Conservation (phyloP, 2,329 filamentous ascomycete species). For the Aspergillus neoniger region DNA sequence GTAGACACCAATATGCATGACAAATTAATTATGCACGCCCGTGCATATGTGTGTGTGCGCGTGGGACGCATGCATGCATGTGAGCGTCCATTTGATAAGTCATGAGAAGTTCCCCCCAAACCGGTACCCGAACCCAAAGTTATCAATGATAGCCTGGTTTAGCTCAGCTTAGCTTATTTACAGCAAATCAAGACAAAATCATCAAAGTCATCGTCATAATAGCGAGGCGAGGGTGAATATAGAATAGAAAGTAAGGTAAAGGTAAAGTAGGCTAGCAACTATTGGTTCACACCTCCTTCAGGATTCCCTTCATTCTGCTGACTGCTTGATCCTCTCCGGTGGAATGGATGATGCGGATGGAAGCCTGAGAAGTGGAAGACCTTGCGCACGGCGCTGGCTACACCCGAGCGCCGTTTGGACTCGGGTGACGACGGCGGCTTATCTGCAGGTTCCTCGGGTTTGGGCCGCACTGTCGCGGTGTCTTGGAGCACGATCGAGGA, state of each 20-base stretch:
- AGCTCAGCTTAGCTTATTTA: too few relatives aligned
- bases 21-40: too few relatives aligned
- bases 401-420: constrained; percentile 34
- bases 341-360: constrained; percentile 38
- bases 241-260: too few relatives aligned
- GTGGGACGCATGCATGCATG: too few relatives aligned
- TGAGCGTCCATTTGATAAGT: too few relatives aligned
- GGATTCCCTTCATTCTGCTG: constrained; percentile 12
- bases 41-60: too few relatives aligned
- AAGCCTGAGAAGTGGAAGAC: constrained; percentile 41
- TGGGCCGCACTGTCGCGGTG: constrained; percentile 25
- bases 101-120: too few relatives aligned
- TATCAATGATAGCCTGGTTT: too few relatives aligned
- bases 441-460: constrained; percentile 4
- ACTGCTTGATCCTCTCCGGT: constrained; percentile 38
- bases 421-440: constrained; percentile 24
- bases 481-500: constrained; percentile 34
- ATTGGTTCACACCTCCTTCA: background rate
- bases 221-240: background rate
- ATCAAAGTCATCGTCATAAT: background rate
- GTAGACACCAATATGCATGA: too few relatives aligned
- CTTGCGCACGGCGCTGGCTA: constrained; percentile 45
- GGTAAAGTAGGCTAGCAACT: too few relatives aligned
- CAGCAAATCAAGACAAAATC: too few relatives aligned
- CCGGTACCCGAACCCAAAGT: too few relatives aligned